Evolutionary conservation across 2,329 filamentous ascomycete species (phyloP), one percentile per base, ranked within the genome.

Genomic region (Dendrostoma leiphaemia): DNA sequence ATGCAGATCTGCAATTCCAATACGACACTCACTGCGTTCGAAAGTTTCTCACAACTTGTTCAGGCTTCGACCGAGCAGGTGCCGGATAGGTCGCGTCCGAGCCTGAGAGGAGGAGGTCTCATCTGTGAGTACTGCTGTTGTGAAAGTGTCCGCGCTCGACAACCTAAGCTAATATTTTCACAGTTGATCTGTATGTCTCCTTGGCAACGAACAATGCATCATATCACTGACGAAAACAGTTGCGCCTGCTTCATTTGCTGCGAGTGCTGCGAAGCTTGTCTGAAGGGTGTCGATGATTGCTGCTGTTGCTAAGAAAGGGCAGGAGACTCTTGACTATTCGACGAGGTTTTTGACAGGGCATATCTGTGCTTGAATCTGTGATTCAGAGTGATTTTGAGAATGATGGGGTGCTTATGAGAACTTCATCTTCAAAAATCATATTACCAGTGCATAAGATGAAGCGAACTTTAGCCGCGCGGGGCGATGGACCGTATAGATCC

Each of bases 111-210:
- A 32, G 44, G 44, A 35, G 44, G 44, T 47, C 9, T 47, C 24
- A 10, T 47, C 6, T 47, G 44, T 47, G 44, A 47, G 44, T 47
- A 35, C 7, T 19, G 19, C 15, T 7, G 10, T n/a, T 3, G 12
- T 17, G 12, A 7, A 23, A 15, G 19, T 13, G 6, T 4, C 26
- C 12, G 9, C 17, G n/a, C 13, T 10, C 19, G 19, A 17, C 26
- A 3, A 3, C 8, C 13, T 35, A 34, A 34, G n/a, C 12, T 35
- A 32, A 34, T 21, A 2, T 13, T 17, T 34, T 26, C 10, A 4
- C 19, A 47, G 44, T 47, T 13, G 44, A 47, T 24, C 19, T 47
- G 44, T 47, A 47, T 13, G 44, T 47, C n/a, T n/a, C n/a, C n/a
- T n/a, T n/a, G n/a, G n/a, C n/a, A n/a, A n/a, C n/a, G n/a, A 7